Evolutionary conservation across 305 asterid species (phyloP).

Genomic region (Fraxinus sp.): DNA sequence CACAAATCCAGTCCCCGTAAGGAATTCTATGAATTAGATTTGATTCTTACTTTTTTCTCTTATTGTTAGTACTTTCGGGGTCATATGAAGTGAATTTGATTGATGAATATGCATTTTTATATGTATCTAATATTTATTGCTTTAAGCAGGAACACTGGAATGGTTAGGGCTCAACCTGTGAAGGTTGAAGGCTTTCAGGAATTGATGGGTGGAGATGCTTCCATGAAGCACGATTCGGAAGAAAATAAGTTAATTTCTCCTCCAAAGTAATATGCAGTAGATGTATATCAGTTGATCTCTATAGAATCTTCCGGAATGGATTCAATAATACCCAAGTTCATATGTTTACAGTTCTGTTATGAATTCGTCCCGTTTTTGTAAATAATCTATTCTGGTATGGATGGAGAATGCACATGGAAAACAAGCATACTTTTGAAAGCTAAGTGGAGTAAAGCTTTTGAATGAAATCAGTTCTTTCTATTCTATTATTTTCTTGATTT

Average conservation of each 20-base stretch:
- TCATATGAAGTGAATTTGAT: background rate
- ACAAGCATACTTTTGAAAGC: background rate
- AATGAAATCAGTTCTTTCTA: background rate
- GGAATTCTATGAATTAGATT: constrained; percentile 12
- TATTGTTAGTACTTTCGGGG: background rate
- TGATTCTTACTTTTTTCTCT: background rate
- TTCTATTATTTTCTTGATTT: background rate
- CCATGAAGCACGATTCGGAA: constrained; percentile 74
- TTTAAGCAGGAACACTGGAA: constrained; percentile 62
- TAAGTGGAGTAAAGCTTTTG: background rate
- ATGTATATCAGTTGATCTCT: background rate
- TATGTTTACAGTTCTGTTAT: background rate
- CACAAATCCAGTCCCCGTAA: constrained; percentile 83
- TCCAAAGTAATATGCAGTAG: constrained; percentile 37
- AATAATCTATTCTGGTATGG: background rate
- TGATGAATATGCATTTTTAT: background rate
- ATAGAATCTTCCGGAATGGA: constrained; percentile 14
- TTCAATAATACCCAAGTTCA: constrained; percentile 12
- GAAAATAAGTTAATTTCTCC: constrained; percentile 85
- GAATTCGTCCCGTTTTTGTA: background rate
- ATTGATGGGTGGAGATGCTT: constrained; percentile 88
- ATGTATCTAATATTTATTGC: constrained; percentile 1
- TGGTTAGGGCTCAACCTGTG: constrained; percentile 92
- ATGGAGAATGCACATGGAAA: background rate
- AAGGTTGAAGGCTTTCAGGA: constrained; percentile 99